Evolutionary conservation across 1,284 basidiomycete genomes (phyloP).

Genomic region (Porodaedalea pini): DNA sequence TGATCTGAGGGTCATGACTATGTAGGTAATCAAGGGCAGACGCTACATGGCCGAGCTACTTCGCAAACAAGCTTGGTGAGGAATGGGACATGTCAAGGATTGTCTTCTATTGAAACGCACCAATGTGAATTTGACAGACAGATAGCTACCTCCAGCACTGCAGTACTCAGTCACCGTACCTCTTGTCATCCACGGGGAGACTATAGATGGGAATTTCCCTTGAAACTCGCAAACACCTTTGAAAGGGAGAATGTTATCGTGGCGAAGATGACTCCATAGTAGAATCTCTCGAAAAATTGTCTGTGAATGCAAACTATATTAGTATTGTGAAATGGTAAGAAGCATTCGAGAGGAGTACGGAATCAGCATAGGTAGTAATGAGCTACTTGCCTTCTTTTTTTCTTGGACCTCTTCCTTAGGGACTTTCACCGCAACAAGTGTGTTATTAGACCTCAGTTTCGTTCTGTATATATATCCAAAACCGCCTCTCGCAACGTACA

Average conservation of each 20-base stretch:
- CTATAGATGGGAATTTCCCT: background rate
- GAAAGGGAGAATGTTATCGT: conserved; percentile 4
- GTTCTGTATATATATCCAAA: conserved; percentile 1
- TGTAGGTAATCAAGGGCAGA: conserved; percentile 10
- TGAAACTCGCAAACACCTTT: conserved; percentile 4
- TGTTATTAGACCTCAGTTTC: background rate
- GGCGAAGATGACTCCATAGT: conserved; percentile 8
- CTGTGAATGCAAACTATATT: background rate
- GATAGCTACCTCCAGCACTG: background rate
- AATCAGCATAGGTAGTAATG: background rate
- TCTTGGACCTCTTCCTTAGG: conserved; percentile 1
- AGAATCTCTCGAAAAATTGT: conserved; percentile 5
- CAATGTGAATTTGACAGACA: background rate
- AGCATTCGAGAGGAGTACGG: background rate
- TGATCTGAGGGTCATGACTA: conserved; percentile 12
- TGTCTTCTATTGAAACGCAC: conserved; percentile 4
- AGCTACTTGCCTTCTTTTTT: background rate
- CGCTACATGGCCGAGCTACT: conserved; percentile 11
- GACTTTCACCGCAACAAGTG: background rate
- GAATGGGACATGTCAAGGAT: background rate
- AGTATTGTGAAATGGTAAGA: background rate
- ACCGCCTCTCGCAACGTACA: background rate
- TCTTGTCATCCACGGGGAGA: conserved; percentile 11
- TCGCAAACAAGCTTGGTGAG: too few species aligned
- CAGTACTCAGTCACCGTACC: conserved; percentile 1